A percentile compares a stretch with the other conserved stretches of the same genome.
phyloP scores from a whole-genome alignment of 2,329 filamentous ascomycete genomes.

The Diplodia mutila region DNA sequence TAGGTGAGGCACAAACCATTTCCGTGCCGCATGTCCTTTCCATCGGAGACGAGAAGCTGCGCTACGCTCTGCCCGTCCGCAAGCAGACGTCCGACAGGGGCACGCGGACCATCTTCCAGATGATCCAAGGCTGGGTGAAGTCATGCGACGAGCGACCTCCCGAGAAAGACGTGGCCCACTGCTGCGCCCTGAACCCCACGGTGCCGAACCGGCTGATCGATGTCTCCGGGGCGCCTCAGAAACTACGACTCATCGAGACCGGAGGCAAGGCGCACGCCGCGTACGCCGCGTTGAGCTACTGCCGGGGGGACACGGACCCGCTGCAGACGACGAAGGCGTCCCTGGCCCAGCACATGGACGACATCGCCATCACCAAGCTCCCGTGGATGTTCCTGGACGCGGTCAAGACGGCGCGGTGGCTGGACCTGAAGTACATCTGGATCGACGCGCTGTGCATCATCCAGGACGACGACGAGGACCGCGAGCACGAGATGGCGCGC shows the following conservation, averaged over 20 bases:
- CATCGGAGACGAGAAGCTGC: neutral
- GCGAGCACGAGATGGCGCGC: constrained; percentile 8
- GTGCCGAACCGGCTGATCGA: constrained; percentile 20
- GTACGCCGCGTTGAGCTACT: constrained; percentile 9
- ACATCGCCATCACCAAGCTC: constrained; percentile 3
- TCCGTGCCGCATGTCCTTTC: neutral
- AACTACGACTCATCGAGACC: constrained; percentile 6
- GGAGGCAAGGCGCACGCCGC: constrained; percentile 4
- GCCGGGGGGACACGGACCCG: neutral
- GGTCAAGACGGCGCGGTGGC: neutral
- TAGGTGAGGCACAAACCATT: neutral
- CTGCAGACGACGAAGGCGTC: neutral
- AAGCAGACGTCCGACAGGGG: constrained; percentile 15
- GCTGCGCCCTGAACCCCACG: constrained; percentile 1
- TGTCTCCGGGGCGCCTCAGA: neutral
- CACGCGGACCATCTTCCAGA: constrained; percentile 1
- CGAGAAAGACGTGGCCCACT: neutral
- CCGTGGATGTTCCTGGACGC: constrained; percentile 7
- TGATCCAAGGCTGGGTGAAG: constrained; percentile 12
- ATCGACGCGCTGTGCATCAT: constrained; percentile 16
- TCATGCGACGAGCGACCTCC: neutral
- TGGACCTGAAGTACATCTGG: constrained; percentile 7
- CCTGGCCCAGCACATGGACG: neutral
- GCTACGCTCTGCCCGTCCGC: neutral
- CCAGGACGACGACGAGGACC: constrained; percentile 4